Evolutionary conservation across 768 basidiomycete genomes (phyloP).

Genomic region (Termitomyces sp.): DNA sequence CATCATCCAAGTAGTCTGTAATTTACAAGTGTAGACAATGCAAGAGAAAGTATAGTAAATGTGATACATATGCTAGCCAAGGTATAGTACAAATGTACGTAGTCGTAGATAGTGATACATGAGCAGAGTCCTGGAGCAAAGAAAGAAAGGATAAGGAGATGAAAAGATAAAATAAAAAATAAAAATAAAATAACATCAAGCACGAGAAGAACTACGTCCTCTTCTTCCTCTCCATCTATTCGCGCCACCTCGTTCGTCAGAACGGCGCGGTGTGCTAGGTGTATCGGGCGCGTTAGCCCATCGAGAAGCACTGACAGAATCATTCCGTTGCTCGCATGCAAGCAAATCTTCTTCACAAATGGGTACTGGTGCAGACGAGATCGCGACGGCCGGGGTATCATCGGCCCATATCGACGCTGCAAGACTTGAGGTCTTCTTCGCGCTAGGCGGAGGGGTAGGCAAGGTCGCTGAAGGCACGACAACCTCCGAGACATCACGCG

Average conservation of each 20-base stretch:
- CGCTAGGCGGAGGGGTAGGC: conserved; percentile 1
- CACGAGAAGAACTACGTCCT: neutral
- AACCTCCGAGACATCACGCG: neutral
- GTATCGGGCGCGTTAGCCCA: conserved; percentile 1
- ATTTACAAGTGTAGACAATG: neutral
- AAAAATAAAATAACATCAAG: neutral
- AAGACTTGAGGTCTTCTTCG: neutral
- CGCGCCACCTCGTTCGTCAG: neutral
- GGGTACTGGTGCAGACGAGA: neutral
- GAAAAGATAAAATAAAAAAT: neutral
- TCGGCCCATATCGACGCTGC: neutral
- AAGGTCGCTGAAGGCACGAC: neutral
- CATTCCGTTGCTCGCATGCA: neutral
- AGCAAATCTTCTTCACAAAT: neutral
- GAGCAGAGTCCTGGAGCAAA: neutral
- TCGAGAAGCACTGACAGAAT: neutral
- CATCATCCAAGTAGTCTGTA: neutral
- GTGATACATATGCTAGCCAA: neutral
- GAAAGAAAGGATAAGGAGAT: neutral
- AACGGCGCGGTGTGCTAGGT: neutral
- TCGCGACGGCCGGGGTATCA: neutral
- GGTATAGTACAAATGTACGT: neutral
- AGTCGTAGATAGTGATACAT: neutral
- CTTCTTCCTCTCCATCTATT: neutral
- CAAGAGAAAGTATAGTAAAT: neutral